Base-by-base conservation (phyloP, 768 basidiomycete genomes). In the Lepiota venenata region DNA sequence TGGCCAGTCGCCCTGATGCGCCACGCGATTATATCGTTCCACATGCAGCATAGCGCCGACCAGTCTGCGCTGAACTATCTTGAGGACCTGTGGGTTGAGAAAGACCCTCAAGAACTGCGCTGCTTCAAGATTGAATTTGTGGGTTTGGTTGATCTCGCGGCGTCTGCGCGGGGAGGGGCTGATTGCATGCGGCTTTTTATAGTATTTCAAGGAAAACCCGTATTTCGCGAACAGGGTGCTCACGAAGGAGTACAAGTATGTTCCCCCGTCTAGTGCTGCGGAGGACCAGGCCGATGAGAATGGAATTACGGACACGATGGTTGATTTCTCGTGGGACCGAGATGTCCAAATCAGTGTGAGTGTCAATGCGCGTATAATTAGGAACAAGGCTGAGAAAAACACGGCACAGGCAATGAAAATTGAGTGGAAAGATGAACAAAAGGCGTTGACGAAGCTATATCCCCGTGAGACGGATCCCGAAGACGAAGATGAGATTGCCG, bases 81-180 rank as follows among this genome's bases (percentile, higher is more conserved):
- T 55, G 87, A 91, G 64, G 91, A 96, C 62, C 60, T 97, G 18
- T 94, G 93, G 89, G 74, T 96, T 36, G 77, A 73, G 55, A 83
- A 90, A 51, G 85, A 95, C 65, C 62, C 77, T 39, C 68, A 70
- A 40, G 93, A 97, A 68, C 84, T 85, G 53, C 74, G 94, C 62
- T 87, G 85, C 64, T 96, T 86, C 73, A 88, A 85, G 47, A 69
- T 96, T 52, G 87, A 94, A 76, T 93, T 97, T 71, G 94, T 95
- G 69, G 64, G 93, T 83, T 29, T 40, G 18, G 48, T 29, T 35
- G 21, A 43, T 52, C 25, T 35, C 15, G 47, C 47, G 52, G 47
- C 51, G 41, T 20, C 49, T 44, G n/a, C n/a, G n/a, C n/a, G n/a
- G n/a, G n/a, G n/a, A n/a, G 56, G 50, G 50, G n/a, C 32, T 46